Evolutionary conservation across 2,329 filamentous ascomycete genomes (phyloP).

Genomic region (Microsporum ferrugineum): DNA sequence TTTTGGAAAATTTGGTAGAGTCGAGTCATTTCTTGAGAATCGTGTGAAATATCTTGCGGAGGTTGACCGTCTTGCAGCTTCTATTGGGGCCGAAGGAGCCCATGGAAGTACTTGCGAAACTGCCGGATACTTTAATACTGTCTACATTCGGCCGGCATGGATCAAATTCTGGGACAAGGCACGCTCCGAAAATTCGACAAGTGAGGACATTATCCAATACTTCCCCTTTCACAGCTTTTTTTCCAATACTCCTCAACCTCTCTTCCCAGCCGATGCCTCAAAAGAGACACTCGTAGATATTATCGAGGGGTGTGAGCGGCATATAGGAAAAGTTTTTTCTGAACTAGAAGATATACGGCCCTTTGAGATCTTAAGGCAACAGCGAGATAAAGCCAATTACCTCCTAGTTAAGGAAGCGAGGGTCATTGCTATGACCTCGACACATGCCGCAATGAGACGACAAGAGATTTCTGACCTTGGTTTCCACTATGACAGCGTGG

Average conservation of each 20-base stretch:
- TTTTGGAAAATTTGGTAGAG: slow-evolving; percentile 88
- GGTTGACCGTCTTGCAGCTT: slow-evolving; percentile 73
- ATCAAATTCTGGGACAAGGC: slow-evolving; percentile 63
- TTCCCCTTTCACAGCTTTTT: slow-evolving; percentile 92
- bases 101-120: slow-evolving; percentile 95
- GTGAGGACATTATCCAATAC: slow-evolving; percentile 52
- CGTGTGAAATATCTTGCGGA: slow-evolving; percentile 66
- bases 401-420: slow-evolving; percentile 90
- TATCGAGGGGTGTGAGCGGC: slow-evolving; percentile 72
- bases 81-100: slow-evolving; percentile 78
- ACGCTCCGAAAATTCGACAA: slow-evolving; percentile 45
- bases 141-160: slow-evolving; percentile 85
- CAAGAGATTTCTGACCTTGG: slow-evolving; percentile 84
- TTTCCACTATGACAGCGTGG: slow-evolving; percentile 93
- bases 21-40: slow-evolving; percentile 90
- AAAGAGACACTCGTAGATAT: slow-evolving; percentile 62
- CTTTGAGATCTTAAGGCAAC: slow-evolving; percentile 82
- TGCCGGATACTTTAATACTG: slow-evolving; percentile 88
- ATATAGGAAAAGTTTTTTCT: slow-evolving; percentile 80
- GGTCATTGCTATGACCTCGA: slow-evolving; percentile 97
- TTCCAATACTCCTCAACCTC: slow-evolving; percentile 68
- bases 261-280: slow-evolving; percentile 59
- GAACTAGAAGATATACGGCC: slow-evolving; percentile 88
- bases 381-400: slow-evolving; percentile 91
- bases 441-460: slow-evolving; percentile 87